phyloP scores from a whole-genome alignment of 2,329 filamentous ascomycete species.

The Escovopsis weberi region DNA sequence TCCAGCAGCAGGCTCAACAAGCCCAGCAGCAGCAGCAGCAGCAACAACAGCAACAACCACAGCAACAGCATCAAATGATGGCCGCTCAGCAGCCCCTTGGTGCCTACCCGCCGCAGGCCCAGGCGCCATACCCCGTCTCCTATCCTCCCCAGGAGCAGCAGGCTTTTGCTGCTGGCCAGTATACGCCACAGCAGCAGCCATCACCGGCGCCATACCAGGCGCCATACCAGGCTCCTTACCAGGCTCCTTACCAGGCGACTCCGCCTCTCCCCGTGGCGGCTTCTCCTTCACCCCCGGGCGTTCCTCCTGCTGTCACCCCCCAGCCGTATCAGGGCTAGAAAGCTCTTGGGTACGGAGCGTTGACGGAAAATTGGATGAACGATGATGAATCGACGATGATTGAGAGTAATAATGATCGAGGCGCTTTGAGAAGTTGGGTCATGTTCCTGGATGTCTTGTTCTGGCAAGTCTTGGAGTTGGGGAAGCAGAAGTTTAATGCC shows the following conservation, averaged over 20 bases:
- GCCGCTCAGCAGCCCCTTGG: slow-evolving; percentile 2
- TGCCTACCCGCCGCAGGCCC: slow-evolving; percentile 8
- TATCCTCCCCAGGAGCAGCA: slow-evolving; percentile 13
- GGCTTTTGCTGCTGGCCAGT: slow-evolving; percentile 8
- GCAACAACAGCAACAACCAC: slow-evolving; percentile 9
- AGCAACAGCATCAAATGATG: slow-evolving; percentile 5
- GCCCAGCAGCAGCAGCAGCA: slow-evolving; percentile 9
- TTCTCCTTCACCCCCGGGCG: not conserved
- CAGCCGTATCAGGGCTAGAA: slow-evolving; percentile 2
- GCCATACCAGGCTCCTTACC: slow-evolving; percentile 6
- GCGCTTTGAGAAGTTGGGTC: slow-evolving; percentile 1
- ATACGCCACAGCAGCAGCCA: slow-evolving; percentile 11
- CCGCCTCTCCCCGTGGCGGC: not conserved
- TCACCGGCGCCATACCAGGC: slow-evolving; percentile 9
- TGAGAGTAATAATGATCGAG: not conserved
- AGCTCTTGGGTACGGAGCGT: not conserved
- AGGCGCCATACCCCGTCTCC: slow-evolving; percentile 6
- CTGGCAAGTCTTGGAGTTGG: slow-evolving; percentile 1
- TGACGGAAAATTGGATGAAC: not conserved
- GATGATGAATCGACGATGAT: not conserved
- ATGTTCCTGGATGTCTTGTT: not conserved
- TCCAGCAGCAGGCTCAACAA: slow-evolving; percentile 9
- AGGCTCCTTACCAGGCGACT: not conserved
- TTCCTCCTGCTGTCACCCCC: not conserved
- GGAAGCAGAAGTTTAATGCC: not conserved